Conservation (phyloP, 78 protist genomes). For the Dictyostelium intermedium region DNA sequence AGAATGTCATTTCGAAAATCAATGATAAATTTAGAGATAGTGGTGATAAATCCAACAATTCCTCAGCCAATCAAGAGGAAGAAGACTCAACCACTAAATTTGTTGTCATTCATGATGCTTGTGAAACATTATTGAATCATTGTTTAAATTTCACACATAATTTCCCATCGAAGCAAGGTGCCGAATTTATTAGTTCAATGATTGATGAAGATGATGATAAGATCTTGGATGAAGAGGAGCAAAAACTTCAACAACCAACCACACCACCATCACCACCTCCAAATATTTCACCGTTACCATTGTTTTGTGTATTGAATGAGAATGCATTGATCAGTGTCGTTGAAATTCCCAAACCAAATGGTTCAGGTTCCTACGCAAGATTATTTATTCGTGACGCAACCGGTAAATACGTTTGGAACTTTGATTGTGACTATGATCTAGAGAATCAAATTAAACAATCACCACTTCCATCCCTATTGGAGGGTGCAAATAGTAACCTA, state of each 20-base stretch:
- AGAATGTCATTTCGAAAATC: background rate
- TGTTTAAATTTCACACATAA: slow-evolving; percentile 58
- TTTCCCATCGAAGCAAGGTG: slow-evolving; percentile 66
- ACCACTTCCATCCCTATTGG: background rate
- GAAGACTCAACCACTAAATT: background rate
- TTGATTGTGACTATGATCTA: slow-evolving; percentile 38
- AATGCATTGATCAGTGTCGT: slow-evolving; percentile 58
- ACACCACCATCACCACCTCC: background rate
- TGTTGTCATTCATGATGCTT: slow-evolving; percentile 12
- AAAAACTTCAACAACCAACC: background rate
- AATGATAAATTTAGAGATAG: background rate
- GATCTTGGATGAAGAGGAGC: background rate
- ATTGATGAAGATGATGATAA: slow-evolving; percentile 56
- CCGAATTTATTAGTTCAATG: slow-evolving; percentile 43
- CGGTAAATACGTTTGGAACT: slow-evolving; percentile 71
- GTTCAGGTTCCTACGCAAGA: slow-evolving; percentile 33
- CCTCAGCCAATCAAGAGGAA: background rate
- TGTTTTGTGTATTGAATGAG: slow-evolving; percentile 48
- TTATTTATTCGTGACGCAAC: slow-evolving; percentile 75
- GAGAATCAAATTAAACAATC: slow-evolving; percentile 1
- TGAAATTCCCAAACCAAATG: slow-evolving; percentile 48
- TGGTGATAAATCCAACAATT: background rate
- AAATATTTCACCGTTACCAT: slow-evolving; percentile 4
- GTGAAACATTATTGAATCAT: slow-evolving; percentile 40
- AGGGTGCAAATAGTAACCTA: background rate